Percentiles rank a stretch among this genome's conserved stretches.
Conservation (phyloP, 257 asterid species). For the Henckelia pumila region DNA sequence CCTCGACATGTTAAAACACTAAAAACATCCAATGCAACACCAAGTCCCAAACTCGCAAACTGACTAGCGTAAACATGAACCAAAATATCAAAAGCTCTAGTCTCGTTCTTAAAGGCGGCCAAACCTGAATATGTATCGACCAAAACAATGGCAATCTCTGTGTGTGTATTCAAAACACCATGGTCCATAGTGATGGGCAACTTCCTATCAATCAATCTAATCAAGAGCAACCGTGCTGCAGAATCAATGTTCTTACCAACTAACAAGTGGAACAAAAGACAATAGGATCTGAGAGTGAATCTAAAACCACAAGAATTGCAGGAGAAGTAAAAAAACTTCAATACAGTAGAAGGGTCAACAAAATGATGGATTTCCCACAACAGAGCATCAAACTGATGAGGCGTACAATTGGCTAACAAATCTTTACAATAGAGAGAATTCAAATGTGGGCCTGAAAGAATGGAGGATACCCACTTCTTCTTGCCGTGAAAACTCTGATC, state of each 20-base stretch:
- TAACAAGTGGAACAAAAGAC: conserved; percentile 56
- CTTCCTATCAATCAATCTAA: conserved; percentile 66
- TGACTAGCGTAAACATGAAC: conserved; percentile 62
- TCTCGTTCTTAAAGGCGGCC: conserved; percentile 29
- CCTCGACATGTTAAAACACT: conserved; percentile 47
- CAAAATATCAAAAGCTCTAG: conserved; percentile 61
- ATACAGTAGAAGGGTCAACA: conserved; percentile 58
- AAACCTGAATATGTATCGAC: conserved; percentile 38
- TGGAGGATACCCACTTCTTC: conserved; percentile 41
- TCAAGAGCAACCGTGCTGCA: conserved; percentile 72
- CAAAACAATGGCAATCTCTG: conserved; percentile 48
- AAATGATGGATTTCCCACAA: conserved; percentile 51
- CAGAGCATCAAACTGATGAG: conserved; percentile 55
- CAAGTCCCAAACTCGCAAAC: conserved; percentile 50
- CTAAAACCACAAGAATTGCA: conserved; percentile 47
- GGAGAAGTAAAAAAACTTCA: conserved; percentile 62
- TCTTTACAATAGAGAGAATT: conserved; percentile 44
- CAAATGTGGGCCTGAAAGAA: conserved; percentile 45
- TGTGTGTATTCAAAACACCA: conserved; percentile 35
- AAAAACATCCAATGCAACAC: conserved; percentile 56
- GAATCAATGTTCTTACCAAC: conserved; percentile 49
- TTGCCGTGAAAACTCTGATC: conserved; percentile 29
- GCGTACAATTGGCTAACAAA: conserved; percentile 42
- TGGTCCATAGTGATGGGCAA: conserved; percentile 38
- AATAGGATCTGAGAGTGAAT: conserved; percentile 64